Evolutionary conservation across 345 rosid species (phyloP).

Genomic region (Theobroma cacao): DNA sequence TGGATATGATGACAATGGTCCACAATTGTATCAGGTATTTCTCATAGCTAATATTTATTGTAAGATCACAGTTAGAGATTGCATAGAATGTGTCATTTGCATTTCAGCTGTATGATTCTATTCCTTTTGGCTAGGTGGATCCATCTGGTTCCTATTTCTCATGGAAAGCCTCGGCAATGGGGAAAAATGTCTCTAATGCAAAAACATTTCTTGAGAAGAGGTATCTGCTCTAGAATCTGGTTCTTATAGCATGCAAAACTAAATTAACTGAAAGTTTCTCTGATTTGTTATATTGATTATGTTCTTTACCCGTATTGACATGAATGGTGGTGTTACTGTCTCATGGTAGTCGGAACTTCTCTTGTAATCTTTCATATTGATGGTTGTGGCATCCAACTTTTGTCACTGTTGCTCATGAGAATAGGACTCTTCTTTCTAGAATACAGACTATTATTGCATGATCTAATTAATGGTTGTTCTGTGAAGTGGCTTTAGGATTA

Average conservation of each 20-base stretch:
- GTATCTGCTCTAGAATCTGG: conserved; percentile 20
- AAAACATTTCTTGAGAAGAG: conserved; percentile 95
- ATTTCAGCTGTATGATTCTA: background rate
- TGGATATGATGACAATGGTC: conserved; percentile 94
- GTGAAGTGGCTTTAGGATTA: background rate
- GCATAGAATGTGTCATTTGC: background rate
- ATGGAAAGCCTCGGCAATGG: conserved; percentile 99
- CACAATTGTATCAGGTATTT: conserved; percentile 85
- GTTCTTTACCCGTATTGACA: background rate
- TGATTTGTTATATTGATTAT: background rate
- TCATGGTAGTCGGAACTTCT: background rate
- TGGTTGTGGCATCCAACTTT: background rate
- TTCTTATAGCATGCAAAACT: background rate
- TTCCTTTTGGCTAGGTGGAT: conserved; percentile 50
- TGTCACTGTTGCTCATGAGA: background rate
- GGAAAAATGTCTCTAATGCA: conserved; percentile 93
- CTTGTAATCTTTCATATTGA: background rate
- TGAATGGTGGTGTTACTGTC: background rate
- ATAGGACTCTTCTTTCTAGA: background rate
- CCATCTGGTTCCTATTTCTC: conserved; percentile 99
- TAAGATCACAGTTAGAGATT: background rate
- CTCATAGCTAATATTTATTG: background rate
- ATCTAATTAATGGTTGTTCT: background rate
- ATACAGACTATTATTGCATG: background rate
- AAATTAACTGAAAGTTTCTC: background rate